These are phyloP conservation scores for Colletotrichum falcatum DNA, from an alignment of 2,329 filamentous ascomycete species.

Conservation along the genomic window DNA sequence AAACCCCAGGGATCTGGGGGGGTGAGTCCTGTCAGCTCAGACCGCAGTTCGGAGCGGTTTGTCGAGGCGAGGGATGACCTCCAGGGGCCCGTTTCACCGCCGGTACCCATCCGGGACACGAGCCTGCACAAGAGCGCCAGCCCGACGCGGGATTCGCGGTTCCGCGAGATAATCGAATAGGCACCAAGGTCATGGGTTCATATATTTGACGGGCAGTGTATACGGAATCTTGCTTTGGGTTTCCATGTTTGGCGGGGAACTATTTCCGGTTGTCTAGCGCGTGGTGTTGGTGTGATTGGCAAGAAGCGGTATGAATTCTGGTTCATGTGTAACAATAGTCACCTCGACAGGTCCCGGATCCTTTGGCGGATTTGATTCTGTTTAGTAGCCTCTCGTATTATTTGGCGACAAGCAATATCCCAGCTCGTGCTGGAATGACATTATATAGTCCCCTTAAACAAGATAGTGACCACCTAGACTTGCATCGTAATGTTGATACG, in stretches of 20 bases:
- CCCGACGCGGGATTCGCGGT: slow-evolving; percentile 68
- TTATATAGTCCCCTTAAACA: no score
- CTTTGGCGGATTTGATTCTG: no score
- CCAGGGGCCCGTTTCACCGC: slow-evolving; percentile 51
- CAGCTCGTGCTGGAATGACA: no score
- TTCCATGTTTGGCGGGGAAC: neutral
- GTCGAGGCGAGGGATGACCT: slow-evolving; percentile 59
- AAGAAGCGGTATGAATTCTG: neutral
- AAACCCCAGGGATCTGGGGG: slow-evolving; percentile 48
- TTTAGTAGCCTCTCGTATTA: neutral
- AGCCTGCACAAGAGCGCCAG: slow-evolving; percentile 58
- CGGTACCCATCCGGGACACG: slow-evolving; percentile 51
- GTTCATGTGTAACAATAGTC: neutral
- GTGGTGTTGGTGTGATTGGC: neutral
- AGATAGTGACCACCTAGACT: no score
- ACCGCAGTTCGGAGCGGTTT: slow-evolving; percentile 46
- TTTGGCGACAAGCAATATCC: neutral
- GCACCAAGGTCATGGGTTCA: neutral
- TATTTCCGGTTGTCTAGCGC: neutral
- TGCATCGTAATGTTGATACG: no score
- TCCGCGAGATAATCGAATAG: slow-evolving; percentile 66
- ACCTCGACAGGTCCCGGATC: neutral
- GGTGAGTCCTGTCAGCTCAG: slow-evolving; percentile 53
- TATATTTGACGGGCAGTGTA: neutral
- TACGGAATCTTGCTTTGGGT: no score